Evolutionary conservation across 2,329 filamentous ascomycete genomes (phyloP).

Genomic region (Aspergillus clavatus): DNA sequence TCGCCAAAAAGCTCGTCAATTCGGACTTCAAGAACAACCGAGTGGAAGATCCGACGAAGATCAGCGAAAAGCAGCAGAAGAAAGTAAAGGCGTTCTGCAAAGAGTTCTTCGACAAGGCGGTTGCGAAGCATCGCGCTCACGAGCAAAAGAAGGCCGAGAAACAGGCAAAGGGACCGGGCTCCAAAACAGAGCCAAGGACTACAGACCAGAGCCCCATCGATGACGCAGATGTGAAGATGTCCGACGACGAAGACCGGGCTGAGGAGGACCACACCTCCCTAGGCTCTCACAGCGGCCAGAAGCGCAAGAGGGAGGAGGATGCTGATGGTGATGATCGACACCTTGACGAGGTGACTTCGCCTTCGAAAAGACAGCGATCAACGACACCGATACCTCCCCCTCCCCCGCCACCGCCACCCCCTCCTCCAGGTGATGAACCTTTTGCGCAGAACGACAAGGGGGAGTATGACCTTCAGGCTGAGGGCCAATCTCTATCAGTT

Average conservation of each 20-base stretch:
- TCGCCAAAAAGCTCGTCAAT: constrained; percentile 82
- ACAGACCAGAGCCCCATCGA: constrained; percentile 16
- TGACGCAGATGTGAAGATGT: constrained; percentile 34
- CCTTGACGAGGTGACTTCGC: constrained; percentile 42
- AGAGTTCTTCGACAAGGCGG: constrained; percentile 81
- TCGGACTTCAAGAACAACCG: constrained; percentile 87
- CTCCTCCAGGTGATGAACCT: constrained; percentile 9
- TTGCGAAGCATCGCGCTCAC: constrained; percentile 66
- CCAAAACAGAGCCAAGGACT: constrained; percentile 22
- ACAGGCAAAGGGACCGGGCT: constrained; percentile 26
- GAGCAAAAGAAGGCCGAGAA: constrained; percentile 60
- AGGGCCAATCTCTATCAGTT: constrained; percentile 16
- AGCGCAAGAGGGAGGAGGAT: constrained; percentile 61
- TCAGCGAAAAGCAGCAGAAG: constrained; percentile 71
- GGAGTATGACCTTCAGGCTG: constrained; percentile 16
- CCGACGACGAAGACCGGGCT: constrained; percentile 36
- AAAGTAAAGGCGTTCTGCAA: constrained; percentile 80
- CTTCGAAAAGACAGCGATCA: constrained; percentile 53
- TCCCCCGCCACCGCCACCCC: constrained; percentile 31
- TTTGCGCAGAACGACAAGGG: constrained; percentile 10
- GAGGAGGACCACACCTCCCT: constrained; percentile 10
- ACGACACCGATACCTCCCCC: constrained; percentile 34
- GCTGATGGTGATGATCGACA: constrained; percentile 24
- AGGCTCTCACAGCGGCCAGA: constrained; percentile 29
- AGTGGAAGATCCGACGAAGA: constrained; percentile 74